Evolutionary conservation across 352 stramenopile species (phyloP), one percentile per base, ranked within the genome.

Genomic region (Phytopythium mirpurense): DNA sequence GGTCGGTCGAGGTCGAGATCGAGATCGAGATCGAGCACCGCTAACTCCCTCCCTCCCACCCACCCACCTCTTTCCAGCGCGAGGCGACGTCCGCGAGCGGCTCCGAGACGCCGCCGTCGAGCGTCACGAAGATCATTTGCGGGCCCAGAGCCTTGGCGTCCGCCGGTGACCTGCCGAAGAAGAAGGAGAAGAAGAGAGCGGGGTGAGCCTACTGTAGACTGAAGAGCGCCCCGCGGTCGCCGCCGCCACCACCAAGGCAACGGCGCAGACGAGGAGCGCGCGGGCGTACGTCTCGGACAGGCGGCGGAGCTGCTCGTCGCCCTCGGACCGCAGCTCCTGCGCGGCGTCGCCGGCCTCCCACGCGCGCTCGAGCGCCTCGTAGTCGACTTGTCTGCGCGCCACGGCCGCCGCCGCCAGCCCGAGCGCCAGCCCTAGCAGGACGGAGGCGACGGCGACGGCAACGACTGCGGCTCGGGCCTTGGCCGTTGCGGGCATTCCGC

Each of bases 121-220:
- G 59, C 37, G 74, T 88, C 52, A 90, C 78, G 46, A 92, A 92
- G 8, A 92, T 63, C 81, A 92, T 91, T 44, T 91, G 81, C 11
- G 81, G 78, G 7, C 78, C 78, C n/a, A 84, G 43, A 4, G 57
- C 48, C 51, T 83, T 84, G 31, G 74, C 72, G 29, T 82, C 66
- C 4, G 54, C 56, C 8, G 68, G 57, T 26, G 52, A 69, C 34
- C 72, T 89, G 44, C 12, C 8, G 34, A n/a, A n/a, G n/a, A n/a
- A n/a, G n/a, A n/a, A n/a, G n/a, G n/a, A n/a, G n/a, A n/a, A n/a
- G n/a, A n/a, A n/a, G n/a, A n/a, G n/a, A n/a, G n/a, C n/a, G n/a
- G n/a, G n/a, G n/a, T n/a, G n/a, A n/a, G n/a, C n/a, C n/a, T n/a
- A n/a, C n/a, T n/a, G n/a, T n/a, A n/a, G n/a, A n/a, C n/a, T n/a